These are phyloP conservation scores for Fraxinus sp. DNA, from an alignment of 305 asterid species.

Conservation along the genomic window DNA sequence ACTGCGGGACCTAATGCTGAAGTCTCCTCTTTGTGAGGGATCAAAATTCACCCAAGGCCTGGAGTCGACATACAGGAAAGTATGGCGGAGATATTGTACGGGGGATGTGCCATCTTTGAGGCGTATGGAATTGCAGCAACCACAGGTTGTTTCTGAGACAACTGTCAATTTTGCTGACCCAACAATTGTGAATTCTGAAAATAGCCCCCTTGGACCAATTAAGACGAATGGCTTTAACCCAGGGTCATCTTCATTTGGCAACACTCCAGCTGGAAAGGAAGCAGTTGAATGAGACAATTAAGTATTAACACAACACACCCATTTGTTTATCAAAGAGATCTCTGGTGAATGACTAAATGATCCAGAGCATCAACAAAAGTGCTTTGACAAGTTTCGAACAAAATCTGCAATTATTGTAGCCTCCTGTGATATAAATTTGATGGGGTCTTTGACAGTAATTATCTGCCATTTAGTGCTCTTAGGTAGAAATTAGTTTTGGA, in stretches of 20 bases:
- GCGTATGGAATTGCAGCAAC: constrained; percentile 45
- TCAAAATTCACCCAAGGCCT: constrained; percentile 61
- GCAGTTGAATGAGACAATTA: constrained; percentile 24
- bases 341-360: background rate
- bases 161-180: constrained; percentile 34
- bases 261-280: constrained; percentile 40
- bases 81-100: constrained; percentile 85
- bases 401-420: constrained; percentile 23
- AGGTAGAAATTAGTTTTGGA: constrained; percentile 26
- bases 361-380: constrained; percentile 5
- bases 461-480: constrained; percentile 26
- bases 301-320: background rate
- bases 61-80: constrained; percentile 64
- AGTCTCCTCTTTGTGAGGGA: constrained; percentile 87
- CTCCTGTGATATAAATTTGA: constrained; percentile 46
- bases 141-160: constrained; percentile 28
- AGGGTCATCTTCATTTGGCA: constrained; percentile 36
- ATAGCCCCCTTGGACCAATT: constrained; percentile 25
- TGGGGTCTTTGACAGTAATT: constrained; percentile 31
- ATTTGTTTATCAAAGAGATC: background rate
- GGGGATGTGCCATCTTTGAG: constrained; percentile 79
- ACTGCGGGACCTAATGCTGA: constrained; percentile 80
- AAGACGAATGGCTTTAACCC: constrained; percentile 58
- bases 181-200: constrained; percentile 24
- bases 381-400: background rate